A percentile compares a stretch with the other conserved stretches of the same genome.
Conservation (phyloP, 768 basidiomycete genomes). For the Suillus americanus region DNA sequence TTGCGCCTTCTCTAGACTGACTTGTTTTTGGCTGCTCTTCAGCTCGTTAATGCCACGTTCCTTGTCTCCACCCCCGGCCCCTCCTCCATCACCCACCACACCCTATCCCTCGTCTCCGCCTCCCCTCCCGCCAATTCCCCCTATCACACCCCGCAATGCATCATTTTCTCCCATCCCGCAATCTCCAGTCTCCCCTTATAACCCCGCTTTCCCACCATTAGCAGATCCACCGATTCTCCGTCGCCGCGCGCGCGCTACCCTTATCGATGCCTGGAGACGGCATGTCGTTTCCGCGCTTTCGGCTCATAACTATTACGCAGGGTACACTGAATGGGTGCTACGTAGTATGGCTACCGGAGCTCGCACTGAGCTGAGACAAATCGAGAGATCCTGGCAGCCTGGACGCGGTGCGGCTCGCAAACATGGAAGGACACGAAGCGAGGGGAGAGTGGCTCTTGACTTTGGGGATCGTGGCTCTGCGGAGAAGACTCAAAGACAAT, state of each 20-base stretch:
- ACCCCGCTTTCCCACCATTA: slow-evolving; percentile 9
- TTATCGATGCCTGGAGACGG: slow-evolving; percentile 66
- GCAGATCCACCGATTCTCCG: slow-evolving; percentile 46
- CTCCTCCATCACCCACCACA: slow-evolving; percentile 19
- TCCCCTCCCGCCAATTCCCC: slow-evolving; percentile 30
- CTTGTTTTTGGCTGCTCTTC: slow-evolving; percentile 7
- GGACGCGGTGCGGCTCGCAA: slow-evolving; percentile 31
- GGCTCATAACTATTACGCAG: slow-evolving; percentile 31
- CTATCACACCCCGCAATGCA: slow-evolving; percentile 22
- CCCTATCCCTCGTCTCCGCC: slow-evolving; percentile 25
- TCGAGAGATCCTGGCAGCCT: slow-evolving; percentile 14
- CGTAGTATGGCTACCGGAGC: slow-evolving; percentile 21
- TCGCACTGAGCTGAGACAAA: slow-evolving; percentile 19
- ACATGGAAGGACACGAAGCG: slow-evolving; percentile 46
- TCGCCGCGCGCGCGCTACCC: slow-evolving; percentile 60
- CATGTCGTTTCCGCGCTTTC: slow-evolving; percentile 57
- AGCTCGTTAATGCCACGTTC: slow-evolving; percentile 34
- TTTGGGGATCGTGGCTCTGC: slow-evolving; percentile 28
- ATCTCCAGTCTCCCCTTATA: slow-evolving; percentile 24
- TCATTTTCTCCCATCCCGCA: slow-evolving; percentile 17
- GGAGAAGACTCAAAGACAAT: slow-evolving; percentile 18
- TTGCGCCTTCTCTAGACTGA: slow-evolving; percentile 8
- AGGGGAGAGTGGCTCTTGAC: slow-evolving; percentile 42
- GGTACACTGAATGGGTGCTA: slow-evolving; percentile 34
- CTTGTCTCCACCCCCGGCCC: slow-evolving; percentile 23